Evolutionary conservation across 139 green algal genomes (phyloP).

Genomic region (Coelastrella sp.): DNA sequence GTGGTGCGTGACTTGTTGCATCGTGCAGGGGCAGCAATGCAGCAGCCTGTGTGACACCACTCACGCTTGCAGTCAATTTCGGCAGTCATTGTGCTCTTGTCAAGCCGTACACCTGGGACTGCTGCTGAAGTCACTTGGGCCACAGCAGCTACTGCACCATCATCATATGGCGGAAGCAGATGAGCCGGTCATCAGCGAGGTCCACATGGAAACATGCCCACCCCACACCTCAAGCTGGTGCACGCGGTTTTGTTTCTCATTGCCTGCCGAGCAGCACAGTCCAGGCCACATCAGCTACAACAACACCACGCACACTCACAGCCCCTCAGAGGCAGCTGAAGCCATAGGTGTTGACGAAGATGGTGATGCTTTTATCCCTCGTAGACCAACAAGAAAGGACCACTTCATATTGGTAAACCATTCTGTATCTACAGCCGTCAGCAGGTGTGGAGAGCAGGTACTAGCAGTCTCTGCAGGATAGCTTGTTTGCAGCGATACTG

Average conservation of each 20-base stretch:
- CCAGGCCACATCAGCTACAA: not conserved
- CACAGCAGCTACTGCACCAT: not conserved
- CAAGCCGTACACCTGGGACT: too few relatives aligned
- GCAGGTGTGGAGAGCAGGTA: conserved; percentile 41
- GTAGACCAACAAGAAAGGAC: not conserved
- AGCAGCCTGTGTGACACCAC: too few relatives aligned
- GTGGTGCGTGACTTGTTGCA: too few relatives aligned
- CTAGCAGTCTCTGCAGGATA: not conserved
- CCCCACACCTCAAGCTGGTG: conserved; percentile 16
- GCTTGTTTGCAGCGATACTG: not conserved
- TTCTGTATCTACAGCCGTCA: conserved; percentile 27
- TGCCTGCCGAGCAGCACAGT: not conserved
- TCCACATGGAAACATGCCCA: conserved; percentile 42
- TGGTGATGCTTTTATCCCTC: not conserved
- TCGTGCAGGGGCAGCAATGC: too few relatives aligned
- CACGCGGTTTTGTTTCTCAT: conserved; percentile 27
- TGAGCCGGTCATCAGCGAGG: conserved; percentile 29
- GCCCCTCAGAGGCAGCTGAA: not conserved
- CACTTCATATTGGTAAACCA: conserved; percentile 22
- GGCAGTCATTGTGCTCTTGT: too few relatives aligned
- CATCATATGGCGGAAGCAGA: not conserved
- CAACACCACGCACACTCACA: not conserved
- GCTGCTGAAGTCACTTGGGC: too few relatives aligned
- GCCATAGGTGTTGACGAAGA: conserved; percentile 1
- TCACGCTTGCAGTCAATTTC: too few relatives aligned